Percentiles rank a stretch among this genome's conserved stretches.
These are phyloP conservation scores for Marasmius oreades DNA, from an alignment of 1,284 basidiomycete genomes.

Conservation along the genomic window DNA sequence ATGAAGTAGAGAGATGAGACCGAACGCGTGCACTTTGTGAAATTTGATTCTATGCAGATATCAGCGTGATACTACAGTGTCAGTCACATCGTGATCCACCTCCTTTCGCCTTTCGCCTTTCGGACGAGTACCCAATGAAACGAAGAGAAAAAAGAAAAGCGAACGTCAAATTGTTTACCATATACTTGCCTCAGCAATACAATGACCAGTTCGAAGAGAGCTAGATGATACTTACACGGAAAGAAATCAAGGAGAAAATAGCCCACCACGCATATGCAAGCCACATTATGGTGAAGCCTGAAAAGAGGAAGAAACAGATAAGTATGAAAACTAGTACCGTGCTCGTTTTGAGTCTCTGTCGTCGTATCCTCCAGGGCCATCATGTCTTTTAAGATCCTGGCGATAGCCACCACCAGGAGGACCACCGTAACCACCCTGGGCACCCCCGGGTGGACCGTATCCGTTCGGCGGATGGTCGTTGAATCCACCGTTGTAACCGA, in stretches of 20 bases:
- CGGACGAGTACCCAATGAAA: not conserved
- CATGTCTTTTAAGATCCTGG: constrained; percentile 65
- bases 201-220: not conserved
- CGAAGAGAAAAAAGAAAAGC: not conserved
- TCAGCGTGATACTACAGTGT: no score
- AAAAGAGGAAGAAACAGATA: constrained; percentile 7
- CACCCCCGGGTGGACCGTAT: constrained; percentile 47
- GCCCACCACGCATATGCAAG: constrained; percentile 13
- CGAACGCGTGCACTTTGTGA: no score
- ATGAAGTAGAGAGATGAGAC: no score
- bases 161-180: constrained; percentile 8
- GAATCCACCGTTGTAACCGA: constrained; percentile 47
- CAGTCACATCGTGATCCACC: no score
- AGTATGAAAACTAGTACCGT: constrained; percentile 53
- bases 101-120: no score
- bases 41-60: no score
- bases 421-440: constrained; percentile 48
- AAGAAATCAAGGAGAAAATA: constrained; percentile 11
- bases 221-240: constrained; percentile 24
- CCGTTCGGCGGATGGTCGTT: constrained; percentile 53
- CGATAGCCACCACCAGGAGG: constrained; percentile 46
- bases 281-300: constrained; percentile 20
- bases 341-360: constrained; percentile 79
- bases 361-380: constrained; percentile 69
- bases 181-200: constrained; percentile 9